A percentile compares a stretch with the other conserved stretches of the same genome.
phyloP scores from a whole-genome alignment of 371 early-diverging fungal genomes.

The Rhizoclosmatium hyalinum region DNA sequence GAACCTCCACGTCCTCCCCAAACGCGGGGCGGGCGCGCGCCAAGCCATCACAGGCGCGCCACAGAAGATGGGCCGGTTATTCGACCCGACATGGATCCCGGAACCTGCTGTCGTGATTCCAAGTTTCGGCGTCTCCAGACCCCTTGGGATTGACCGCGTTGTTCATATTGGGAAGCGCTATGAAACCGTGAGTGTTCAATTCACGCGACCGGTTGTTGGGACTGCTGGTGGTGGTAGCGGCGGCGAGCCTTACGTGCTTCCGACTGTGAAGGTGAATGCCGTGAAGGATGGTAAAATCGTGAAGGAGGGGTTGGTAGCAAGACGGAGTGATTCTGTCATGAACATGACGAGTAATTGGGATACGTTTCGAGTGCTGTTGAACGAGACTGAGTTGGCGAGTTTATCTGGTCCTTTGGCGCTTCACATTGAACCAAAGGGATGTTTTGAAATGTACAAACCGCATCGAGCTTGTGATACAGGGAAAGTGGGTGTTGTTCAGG shows the following conservation, averaged over 20 bases:
- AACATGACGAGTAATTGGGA: not conserved
- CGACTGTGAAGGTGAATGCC: too few relatives aligned
- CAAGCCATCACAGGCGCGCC: not conserved
- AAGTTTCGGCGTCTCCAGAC: not conserved
- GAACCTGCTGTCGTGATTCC: not conserved
- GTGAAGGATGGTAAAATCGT: too few relatives aligned
- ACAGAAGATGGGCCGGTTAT: not conserved
- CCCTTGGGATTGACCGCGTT: too few relatives aligned
- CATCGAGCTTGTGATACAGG: not conserved
- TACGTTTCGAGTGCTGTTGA: not conserved
- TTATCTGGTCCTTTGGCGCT: not conserved
- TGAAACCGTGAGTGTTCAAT: not conserved
- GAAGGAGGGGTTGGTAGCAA: too few relatives aligned
- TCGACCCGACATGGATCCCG: not conserved
- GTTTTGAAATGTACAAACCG: not conserved
- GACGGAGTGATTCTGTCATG: too few relatives aligned
- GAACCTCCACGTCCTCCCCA: not conserved
- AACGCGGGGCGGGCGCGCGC: not conserved
- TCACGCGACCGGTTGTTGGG: not conserved
- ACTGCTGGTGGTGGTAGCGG: too few relatives aligned
- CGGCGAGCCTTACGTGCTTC: too few relatives aligned
- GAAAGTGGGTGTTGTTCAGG: not conserved
- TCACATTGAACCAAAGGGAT: not conserved
- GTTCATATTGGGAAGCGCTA: not conserved
- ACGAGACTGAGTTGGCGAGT: not conserved